A percentile compares a stretch with the other conserved stretches of the same genome.
Evolutionary conservation across 2,329 filamentous ascomycete genomes (phyloP).

Genomic region (Ustulina deusta): DNA sequence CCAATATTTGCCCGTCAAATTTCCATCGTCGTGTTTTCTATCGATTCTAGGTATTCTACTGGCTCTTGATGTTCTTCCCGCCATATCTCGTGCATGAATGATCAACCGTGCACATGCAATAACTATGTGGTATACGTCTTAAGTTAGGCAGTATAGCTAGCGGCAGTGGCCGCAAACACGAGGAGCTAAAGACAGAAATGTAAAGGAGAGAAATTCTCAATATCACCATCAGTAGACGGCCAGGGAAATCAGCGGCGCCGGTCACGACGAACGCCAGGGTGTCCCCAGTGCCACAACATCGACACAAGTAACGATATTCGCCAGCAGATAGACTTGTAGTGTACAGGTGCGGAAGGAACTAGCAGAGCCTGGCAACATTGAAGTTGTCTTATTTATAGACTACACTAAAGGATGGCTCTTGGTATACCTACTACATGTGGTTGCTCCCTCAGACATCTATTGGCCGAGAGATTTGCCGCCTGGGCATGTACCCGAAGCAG

Average conservation of each 20-base stretch:
- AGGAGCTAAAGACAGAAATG: not conserved
- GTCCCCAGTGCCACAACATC: too few relatives aligned
- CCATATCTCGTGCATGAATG: not conserved
- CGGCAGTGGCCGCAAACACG: not conserved
- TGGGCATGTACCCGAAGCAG: conserved; percentile 4
- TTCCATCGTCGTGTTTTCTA: not conserved
- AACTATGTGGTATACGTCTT: not conserved
- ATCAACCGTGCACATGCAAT: not conserved
- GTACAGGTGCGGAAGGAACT: conserved; percentile 16
- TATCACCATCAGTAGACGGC: not conserved
- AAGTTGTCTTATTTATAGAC: conserved; percentile 23
- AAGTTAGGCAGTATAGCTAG: not conserved
- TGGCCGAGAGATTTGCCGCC: conserved; percentile 14
- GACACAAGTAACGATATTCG: not conserved
- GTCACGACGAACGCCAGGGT: not conserved
- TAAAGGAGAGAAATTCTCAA: not conserved
- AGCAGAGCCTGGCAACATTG: conserved; percentile 5
- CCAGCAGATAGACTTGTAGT: not conserved
- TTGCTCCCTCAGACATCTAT: conserved; percentile 8
- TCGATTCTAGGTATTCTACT: not conserved
- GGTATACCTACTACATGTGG: not conserved
- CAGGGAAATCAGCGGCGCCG: not conserved
- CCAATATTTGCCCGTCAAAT: not conserved
- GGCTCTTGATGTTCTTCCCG: not conserved
- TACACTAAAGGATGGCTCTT: conserved; percentile 3